Base-by-base conservation (phyloP, 371 early-diverging fungal species). In the Mortierella sp. region DNA sequence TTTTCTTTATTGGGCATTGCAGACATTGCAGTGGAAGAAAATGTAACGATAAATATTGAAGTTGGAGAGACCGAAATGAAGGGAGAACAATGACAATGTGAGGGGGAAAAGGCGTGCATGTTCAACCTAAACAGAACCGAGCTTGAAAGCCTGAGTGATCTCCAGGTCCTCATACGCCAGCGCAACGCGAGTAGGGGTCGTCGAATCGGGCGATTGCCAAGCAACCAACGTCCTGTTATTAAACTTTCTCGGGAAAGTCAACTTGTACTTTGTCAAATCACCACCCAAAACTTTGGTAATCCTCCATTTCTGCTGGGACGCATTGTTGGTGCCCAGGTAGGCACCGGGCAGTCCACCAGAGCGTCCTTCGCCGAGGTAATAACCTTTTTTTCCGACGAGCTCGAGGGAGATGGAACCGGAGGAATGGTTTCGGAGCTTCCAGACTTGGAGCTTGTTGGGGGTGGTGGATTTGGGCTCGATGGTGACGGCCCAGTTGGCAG, bases 361-460 rank as follows among this genome's bases (percentile, higher is more conserved):
- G 7, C 63, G 63, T 0, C 63, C 63, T 18, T 63, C 63, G 7
- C 63, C 63, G 0, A 63, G 63, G 38, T 63, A 63, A 3, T 63
- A 63, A 4, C 63, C 63, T 2, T 38, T 1, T 18, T 63, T 63
- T 14, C 63, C 63, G 16, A 63, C 63, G 6, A 63, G 38, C 18
- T 63, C 63, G 3, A 63, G 29, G 3, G 63, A 63, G 35, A 63
- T 35, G 12, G 32, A 4, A 4, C 63, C 63, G 16, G 35, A 35
- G 21, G 63, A 63, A 38, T 63, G 63, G 63, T 63, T 63, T 4
- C 63, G 63, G 35, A 63, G 63, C 29, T 18, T 63, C 63, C 63
- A 63, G 18, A 63, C 18, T 35, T 63, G 63, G 29, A 35, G 63
- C 35, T 32, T 35, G 18, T 5, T 3, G 6, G 63, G 5, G 21